These are phyloP conservation scores for Angophora floribunda DNA, from an alignment of 345 rosid species.

Conservation along the genomic window DNA sequence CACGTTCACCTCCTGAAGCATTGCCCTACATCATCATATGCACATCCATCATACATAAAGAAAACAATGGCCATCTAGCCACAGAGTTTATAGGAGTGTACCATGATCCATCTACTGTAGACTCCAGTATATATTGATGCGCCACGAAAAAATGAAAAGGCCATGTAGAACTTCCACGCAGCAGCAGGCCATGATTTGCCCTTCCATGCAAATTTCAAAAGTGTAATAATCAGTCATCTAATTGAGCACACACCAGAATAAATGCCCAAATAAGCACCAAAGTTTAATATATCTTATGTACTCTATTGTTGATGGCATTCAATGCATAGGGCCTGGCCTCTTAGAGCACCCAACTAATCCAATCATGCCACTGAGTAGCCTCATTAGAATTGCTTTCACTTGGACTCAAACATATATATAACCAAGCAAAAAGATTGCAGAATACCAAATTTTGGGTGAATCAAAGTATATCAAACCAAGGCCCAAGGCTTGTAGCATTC, in stretches of 20 bases:
- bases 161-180: constrained; percentile 86
- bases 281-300: background rate
- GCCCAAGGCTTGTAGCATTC: background rate
- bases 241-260: background rate
- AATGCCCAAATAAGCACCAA: background rate
- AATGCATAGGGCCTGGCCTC: background rate
- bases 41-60: background rate
- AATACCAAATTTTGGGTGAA: background rate
- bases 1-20: constrained; percentile 94
- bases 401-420: background rate
- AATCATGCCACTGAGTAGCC: background rate
- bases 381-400: background rate
- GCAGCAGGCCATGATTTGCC: constrained; percentile 84
- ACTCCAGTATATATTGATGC: constrained; percentile 78
- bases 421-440: background rate
- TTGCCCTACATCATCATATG: constrained; percentile 51
- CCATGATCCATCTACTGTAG: constrained; percentile 86
- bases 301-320: background rate
- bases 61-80: background rate
- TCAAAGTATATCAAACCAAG: background rate
- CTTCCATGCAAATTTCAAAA: constrained; percentile 28
- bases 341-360: background rate
- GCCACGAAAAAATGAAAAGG: constrained; percentile 85
- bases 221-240: background rate
- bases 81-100: constrained; percentile 11